Conservation (phyloP, 78 protist species). For the Dictyostelium intermedium region DNA sequence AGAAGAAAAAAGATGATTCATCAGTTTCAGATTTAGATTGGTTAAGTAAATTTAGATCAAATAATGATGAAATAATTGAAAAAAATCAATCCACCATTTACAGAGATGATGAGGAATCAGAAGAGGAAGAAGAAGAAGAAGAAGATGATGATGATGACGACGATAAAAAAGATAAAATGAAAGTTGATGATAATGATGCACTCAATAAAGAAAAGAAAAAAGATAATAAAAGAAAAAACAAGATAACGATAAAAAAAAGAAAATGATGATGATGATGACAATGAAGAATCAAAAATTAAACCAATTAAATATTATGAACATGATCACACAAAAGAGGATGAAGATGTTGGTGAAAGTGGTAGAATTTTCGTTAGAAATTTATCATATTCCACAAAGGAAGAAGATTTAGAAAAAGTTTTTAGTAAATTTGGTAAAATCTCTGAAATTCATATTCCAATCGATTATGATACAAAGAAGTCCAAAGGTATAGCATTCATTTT, state of each 20-base stretch:
- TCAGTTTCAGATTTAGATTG: constrained; percentile 65
- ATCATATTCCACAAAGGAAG: constrained; percentile 40
- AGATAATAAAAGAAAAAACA: neutral
- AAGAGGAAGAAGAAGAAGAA: neutral
- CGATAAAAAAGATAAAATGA: neutral
- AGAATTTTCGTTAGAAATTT: constrained; percentile 80
- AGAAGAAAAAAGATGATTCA: constrained; percentile 16
- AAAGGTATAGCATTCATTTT: constrained; percentile 93
- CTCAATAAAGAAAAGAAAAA: neutral
- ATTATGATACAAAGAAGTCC: constrained; percentile 77
- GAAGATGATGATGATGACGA: constrained; percentile 1
- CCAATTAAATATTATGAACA: constrained; percentile 4
- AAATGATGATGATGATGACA: neutral
- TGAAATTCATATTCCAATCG: constrained; percentile 92
- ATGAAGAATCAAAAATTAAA: constrained; percentile 11
- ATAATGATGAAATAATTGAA: neutral
- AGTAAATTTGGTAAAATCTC: constrained; percentile 67
- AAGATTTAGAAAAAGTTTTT: constrained; percentile 61
- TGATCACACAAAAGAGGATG: constrained; percentile 33
- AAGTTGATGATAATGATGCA: neutral
- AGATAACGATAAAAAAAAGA: neutral
- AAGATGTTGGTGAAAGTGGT: constrained; percentile 66
- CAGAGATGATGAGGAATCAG: neutral
- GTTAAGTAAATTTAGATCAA: constrained; percentile 39
- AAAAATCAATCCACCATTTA: constrained; percentile 15